Conservation (phyloP, 129 eudicot genomes). For the Sambucus nigra region DNA sequence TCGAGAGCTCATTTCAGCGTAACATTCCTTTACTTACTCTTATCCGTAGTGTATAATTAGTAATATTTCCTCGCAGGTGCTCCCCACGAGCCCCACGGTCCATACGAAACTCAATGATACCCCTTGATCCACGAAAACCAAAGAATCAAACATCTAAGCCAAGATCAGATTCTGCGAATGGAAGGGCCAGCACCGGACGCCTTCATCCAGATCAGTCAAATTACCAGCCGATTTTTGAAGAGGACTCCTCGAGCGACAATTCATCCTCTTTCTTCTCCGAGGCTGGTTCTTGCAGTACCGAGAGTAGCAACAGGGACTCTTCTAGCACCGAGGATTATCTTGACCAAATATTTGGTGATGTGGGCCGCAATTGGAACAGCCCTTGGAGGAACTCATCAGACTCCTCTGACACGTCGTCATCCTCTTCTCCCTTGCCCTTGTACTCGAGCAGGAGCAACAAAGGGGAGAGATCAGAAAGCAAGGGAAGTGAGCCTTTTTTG, state of each 20-base stretch:
- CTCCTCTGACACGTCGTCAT: conserved; percentile 55
- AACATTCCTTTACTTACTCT: not conserved
- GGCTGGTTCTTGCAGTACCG: conserved; percentile 49
- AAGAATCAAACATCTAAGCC: conserved; percentile 12
- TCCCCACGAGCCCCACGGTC: conserved; percentile 83
- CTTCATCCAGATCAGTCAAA: conserved; percentile 12
- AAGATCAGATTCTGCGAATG: conserved; percentile 7
- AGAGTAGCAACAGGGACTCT: conserved; percentile 39
- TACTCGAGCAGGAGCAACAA: conserved; percentile 29
- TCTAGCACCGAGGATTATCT: conserved; percentile 32
- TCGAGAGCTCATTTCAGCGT: not conserved
- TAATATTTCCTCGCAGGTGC: conserved; percentile 30
- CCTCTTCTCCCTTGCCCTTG: conserved; percentile 58
- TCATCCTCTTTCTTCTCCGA: conserved; percentile 56
- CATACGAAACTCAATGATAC: conserved; percentile 38
- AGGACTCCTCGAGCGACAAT: conserved; percentile 53
- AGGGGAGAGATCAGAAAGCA: not conserved
- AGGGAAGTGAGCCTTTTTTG: conserved; percentile 9
- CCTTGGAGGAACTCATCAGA: conserved; percentile 42
- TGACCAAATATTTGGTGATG: conserved; percentile 36
- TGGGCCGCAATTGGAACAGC: conserved; percentile 27
- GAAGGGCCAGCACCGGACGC: not conserved
- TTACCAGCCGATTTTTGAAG: conserved; percentile 19
- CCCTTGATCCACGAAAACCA: conserved; percentile 32
- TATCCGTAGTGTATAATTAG: not conserved